These are phyloP conservation scores for Alternaria ventricosa DNA, from an alignment of 2,329 filamentous ascomycete genomes.

Conservation along the genomic window DNA sequence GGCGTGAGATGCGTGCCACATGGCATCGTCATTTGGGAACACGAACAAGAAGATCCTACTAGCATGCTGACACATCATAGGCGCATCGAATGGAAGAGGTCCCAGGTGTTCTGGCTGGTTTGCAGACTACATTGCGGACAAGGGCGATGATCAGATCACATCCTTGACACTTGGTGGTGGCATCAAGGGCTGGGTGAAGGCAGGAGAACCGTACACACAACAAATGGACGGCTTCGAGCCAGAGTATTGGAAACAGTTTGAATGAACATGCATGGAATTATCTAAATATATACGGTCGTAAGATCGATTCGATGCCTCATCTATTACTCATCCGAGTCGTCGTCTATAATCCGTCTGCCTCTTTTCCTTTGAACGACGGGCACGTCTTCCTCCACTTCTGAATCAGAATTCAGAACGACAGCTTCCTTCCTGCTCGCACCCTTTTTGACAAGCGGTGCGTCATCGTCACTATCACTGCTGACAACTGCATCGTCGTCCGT, in stretches of 20 bases:
- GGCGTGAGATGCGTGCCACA: conserved; percentile 27
- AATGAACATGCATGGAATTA: conserved; percentile 6
- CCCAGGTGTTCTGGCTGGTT: conserved; percentile 48
- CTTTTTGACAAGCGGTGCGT: conserved; percentile 20
- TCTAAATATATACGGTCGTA: neutral
- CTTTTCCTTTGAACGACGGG: conserved; percentile 32
- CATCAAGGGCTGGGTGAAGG: conserved; percentile 55
- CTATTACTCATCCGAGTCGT: conserved; percentile 38
- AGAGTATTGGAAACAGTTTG: conserved; percentile 51
- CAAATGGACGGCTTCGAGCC: conserved; percentile 51
- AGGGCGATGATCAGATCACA: conserved; percentile 48
- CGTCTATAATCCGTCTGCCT: conserved; percentile 37
- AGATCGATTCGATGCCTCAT: neutral
- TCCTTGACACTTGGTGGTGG: conserved; percentile 53
- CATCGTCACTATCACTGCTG: conserved; percentile 45
- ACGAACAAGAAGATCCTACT: neutral
- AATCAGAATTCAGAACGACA: conserved; percentile 31
- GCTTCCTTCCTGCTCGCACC: conserved; percentile 20
- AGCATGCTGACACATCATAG: conserved; percentile 28
- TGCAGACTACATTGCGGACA: conserved; percentile 43
- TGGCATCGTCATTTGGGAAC: conserved; percentile 2
- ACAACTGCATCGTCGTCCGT: conserved; percentile 43
- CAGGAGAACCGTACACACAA: conserved; percentile 46
- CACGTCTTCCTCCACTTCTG: conserved; percentile 29
- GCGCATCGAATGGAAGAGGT: conserved; percentile 43